Percentiles rank a stretch among this genome's conserved stretches.
Evolutionary conservation across 2,329 filamentous ascomycete species (phyloP).

Genomic region (Metarhizium robertsii): DNA sequence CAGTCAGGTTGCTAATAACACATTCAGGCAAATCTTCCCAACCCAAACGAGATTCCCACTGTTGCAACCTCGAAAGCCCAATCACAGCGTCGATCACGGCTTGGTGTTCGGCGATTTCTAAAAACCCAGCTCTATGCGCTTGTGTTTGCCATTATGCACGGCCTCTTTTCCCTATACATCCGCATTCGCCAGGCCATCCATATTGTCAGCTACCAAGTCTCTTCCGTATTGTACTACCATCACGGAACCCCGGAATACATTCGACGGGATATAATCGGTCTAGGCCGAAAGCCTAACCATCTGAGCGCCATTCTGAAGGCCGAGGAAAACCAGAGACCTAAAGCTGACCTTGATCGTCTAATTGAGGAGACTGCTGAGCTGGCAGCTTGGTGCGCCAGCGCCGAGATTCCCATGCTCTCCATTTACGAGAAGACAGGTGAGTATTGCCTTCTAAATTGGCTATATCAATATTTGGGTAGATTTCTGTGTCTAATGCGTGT

Average conservation of each 20-base stretch:
- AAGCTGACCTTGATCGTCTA: constrained; percentile 69
- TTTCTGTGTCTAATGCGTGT: constrained; percentile 9
- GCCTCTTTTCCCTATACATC: constrained; percentile 81
- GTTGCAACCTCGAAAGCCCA: constrained; percentile 14
- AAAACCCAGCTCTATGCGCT: constrained; percentile 54
- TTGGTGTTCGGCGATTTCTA: constrained; percentile 54
- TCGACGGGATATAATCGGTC: constrained; percentile 67
- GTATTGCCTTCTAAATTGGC: constrained; percentile 12
- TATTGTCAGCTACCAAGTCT: constrained; percentile 64
- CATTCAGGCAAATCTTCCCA: constrained; percentile 27
- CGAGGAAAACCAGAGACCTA: constrained; percentile 58
- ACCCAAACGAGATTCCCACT: constrained; percentile 22
- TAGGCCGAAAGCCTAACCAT: constrained; percentile 72
- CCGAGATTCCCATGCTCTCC: constrained; percentile 78
- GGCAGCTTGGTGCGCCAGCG: constrained; percentile 84
- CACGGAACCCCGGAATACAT: constrained; percentile 93
- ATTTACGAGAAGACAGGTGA: constrained; percentile 87
- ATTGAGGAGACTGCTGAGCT: constrained; percentile 89
- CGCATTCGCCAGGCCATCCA: constrained; percentile 73
- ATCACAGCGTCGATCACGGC: constrained; percentile 27
- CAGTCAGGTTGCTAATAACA: constrained; percentile 4
- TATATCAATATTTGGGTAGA: not conserved
- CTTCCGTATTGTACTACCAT: constrained; percentile 85
- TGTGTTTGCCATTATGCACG: constrained; percentile 62
- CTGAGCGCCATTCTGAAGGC: constrained; percentile 77